Evolutionary conservation across 768 basidiomycete genomes (phyloP), one percentile per base, ranked within the genome.

Genomic region (Suillus bovinus): DNA sequence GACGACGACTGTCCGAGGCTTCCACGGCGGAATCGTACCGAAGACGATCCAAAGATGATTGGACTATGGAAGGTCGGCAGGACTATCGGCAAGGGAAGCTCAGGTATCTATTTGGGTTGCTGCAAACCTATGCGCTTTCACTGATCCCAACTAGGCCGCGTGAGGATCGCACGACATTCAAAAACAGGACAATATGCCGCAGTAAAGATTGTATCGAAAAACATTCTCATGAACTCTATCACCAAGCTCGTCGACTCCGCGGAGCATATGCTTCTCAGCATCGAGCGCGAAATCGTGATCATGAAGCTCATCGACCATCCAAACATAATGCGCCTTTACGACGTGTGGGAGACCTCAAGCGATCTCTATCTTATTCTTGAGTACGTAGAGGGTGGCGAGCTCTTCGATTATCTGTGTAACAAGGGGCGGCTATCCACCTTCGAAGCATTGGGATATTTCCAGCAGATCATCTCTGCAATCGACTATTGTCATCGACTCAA

Each of bases 271-370:
- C 82, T 88, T 64, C 84, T 92, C 62, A 86, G 89, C 54, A 87
- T 97, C 64, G 92, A 96, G 74, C 86, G 94, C 64, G 96, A 99
- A 76, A 96, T 97, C 58, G 93, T 96, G 63, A 89, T 97, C 70
- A 96, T 99, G 95, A 99, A 97, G 75, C 86, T 97, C 64, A 89
- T 97, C 67, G 89, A 96, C 65, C 94, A 99, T 71, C 95, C 95
- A 2, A 95, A 96, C 74, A 87, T 99, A 66, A 86, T 97, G 85
- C 89, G 87, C 61, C 84, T 99, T 33, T 96, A 94, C 78, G 96
- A 99, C 71, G 95, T 99, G 65, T 98, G 93, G 94, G 95, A 99
- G 77, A 95, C 94, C 0, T 89, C 89, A 5, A 84, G 85, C 36
- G 88, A 96, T 62, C 84, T 96, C 66, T 97, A 86, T 74, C 86